Evolutionary conservation across 2,329 filamentous ascomycete species (phyloP), one percentile per base, ranked within the genome.

Genomic region (Talaromyces piceae): DNA sequence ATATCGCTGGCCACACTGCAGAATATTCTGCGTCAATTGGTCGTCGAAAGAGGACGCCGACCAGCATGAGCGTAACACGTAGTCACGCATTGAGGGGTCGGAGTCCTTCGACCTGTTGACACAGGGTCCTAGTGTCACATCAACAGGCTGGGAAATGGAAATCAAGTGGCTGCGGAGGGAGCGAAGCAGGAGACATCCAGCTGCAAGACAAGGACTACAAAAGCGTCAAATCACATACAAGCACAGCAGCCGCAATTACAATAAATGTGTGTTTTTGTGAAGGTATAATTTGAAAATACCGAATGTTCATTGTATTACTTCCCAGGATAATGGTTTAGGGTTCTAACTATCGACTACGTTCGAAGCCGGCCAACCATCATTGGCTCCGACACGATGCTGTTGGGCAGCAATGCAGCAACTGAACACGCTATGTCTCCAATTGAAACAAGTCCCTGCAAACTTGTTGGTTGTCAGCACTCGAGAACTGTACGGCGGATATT

Each of bases 401-500:
- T 46, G 54, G 54, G 54, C 46, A 56, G 54, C 54, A 56, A 56
- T 54, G 54, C 54, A 56, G 52, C 31, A 16, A 44, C 8, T 9
- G 11, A 25, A 43, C 39, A n/a, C 39, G 39, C 39, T 43, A 23
- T 22, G 3, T 23, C 39, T 12, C 11, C 23, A 43, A 43, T 12
- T 43, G 39, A 4, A 9, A 23, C 20, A 22, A 16, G 11, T 23
- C 22, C 39, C 39, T 43, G 20, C 39, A 43, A 23, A 22, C 23
- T 25, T 46, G 26, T 18, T 28, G 20, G 43, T 39, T 39, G 47
- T 49, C 23, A 51, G 43, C 31, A 20, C 33, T 39, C 25, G 23
- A 22, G 20, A 33, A 23, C 23, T 39, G 28, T 22, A 46, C n/a
- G 13, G 5, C 11, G 30, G 9, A 16, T 43, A 43, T 25, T 43